Percentiles rank a stretch among this genome's conserved stretches.
phyloP scores from a whole-genome alignment of 116 monocot species.

The Cymodocea nodosa region DNA sequence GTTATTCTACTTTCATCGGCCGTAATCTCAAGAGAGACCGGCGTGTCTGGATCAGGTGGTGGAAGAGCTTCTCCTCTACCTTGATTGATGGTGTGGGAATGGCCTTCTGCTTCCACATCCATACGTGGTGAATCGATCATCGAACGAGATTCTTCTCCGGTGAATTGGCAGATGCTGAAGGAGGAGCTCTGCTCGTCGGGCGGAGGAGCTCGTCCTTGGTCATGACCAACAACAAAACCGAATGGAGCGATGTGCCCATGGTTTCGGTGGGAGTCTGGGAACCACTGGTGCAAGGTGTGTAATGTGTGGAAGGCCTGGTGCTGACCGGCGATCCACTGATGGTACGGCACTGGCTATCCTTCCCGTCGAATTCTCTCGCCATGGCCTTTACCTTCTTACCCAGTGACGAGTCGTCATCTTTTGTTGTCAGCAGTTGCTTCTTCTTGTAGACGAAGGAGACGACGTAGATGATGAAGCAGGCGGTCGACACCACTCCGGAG shows the following conservation, averaged over 20 bases:
- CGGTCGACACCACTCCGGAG: constrained; percentile 18
- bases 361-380: constrained; percentile 4
- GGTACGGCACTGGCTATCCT: background rate
- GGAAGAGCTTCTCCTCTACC: background rate
- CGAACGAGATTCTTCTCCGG: background rate
- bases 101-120: too few species aligned
- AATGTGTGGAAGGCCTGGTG: background rate
- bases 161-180: background rate
- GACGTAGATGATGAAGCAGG: constrained; percentile 7
- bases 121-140: background rate
- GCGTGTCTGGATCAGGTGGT: background rate
- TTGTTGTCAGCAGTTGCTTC: background rate
- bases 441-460: constrained; percentile 9
- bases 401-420: background rate
- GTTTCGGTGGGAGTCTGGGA: background rate
- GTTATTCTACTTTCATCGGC: background rate
- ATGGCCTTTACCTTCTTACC: background rate
- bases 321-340: background rate
- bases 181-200: background rate
- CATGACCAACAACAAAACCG: background rate
- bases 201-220: background rate
- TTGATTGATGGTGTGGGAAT: too few species aligned
- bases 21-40: background rate
- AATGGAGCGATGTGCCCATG: background rate
- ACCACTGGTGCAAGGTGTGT: background rate